Percentiles rank a stretch among this genome's conserved stretches.
Conservation (phyloP, 2,329 filamentous ascomycete species). For the Penicillium sp. region DNA sequence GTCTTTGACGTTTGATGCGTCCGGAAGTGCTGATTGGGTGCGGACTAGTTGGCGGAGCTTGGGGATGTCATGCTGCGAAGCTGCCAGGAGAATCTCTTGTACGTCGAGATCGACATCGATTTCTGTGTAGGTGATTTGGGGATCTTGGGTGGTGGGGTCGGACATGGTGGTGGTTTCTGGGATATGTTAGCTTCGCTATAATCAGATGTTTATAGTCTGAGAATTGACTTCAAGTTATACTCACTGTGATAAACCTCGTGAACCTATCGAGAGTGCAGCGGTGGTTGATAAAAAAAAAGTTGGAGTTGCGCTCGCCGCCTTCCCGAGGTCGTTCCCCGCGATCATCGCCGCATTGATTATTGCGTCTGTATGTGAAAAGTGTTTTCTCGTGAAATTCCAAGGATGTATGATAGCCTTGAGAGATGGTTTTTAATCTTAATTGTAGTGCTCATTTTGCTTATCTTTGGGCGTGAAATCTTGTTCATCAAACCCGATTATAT, state of each 20-base stretch:
- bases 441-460: no score
- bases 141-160: conserved; percentile 20
- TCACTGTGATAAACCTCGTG: not conserved
- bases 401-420: no score
- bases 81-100: conserved; percentile 60
- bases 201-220: not conserved
- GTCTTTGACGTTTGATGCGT: conserved; percentile 71
- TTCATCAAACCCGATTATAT: no score
- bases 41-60: conserved; percentile 65
- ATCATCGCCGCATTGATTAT: no score
- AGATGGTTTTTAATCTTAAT: no score
- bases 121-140: conserved; percentile 23
- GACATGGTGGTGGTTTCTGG: conserved; percentile 19
- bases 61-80: conserved; percentile 61
- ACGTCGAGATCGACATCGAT: conserved; percentile 38
- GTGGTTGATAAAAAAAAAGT: conserved; percentile 20
- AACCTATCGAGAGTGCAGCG: not conserved
- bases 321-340: no score
- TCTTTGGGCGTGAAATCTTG: no score
- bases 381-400: no score
- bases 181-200: conserved; percentile 4
- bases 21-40: conserved; percentile 42
- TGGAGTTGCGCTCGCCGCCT: conserved; percentile 26
- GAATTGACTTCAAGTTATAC: not conserved
- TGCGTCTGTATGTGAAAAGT: conserved; percentile 24